Evolutionary conservation across 2,329 filamentous ascomycete genomes (phyloP), one percentile per base, ranked within the genome.

Genomic region (Metarhizium rileyi): DNA sequence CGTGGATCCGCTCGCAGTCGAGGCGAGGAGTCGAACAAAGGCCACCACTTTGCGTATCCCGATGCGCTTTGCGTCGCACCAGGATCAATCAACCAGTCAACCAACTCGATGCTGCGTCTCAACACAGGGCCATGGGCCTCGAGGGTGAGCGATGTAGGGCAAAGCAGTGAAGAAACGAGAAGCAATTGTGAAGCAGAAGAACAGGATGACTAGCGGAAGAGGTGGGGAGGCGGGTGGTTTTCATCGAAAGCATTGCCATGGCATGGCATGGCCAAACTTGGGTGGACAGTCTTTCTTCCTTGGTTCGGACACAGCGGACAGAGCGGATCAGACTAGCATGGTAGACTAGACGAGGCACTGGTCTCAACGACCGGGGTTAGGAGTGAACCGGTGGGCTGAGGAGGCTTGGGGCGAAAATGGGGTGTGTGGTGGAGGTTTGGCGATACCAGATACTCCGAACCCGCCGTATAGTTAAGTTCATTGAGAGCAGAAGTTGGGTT

Each of bases 191-290:
- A 50, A 38, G 48, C 41, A 40, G 36, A 22, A 26, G 5, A 33
- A 7, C 7, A 46, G 27, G 35, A 25, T 14, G 28, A 5, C 26
- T 22, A 36, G 12, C 10, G 18, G 27, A 50, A 46, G 50, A 36
- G 42, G 42, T 46, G 51, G 48, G 50, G 46, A 52, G 48, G 45
- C 14, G 46, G 48, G 36, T 48, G 42, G 51, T 52, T 52, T 52
- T 52, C 42, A 48, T 46, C 25, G 18, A 9, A 41, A 49, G 41
- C 28, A 16, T 6, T 10, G 28, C 36, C 35, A 38, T 38, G 23
- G 38, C 20, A 18, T 42, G 16, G 35, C 30, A 33, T 33, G 30
- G 30, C 30, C 16, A 5, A 16, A 22, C 35, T 20, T 38, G 35
- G 16, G n/a, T 12, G 22, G 38, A 25, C 38, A 23, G 38, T 42